Conservation (phyloP, 2,329 filamentous ascomycete genomes). For the Aspergillus luchuensis region DNA sequence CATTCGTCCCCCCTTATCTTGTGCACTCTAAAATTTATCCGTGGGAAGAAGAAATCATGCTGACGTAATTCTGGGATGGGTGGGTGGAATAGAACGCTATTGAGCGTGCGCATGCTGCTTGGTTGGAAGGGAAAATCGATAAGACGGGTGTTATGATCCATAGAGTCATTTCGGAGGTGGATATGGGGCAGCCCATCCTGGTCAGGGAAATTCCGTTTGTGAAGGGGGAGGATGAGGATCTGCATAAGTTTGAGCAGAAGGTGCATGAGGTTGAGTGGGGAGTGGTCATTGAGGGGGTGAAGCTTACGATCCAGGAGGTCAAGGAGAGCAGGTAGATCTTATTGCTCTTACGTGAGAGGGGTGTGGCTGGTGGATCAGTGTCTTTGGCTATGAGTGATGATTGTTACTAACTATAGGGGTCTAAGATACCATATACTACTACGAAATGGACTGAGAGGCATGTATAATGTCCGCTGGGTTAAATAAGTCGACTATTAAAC, state of each 20-base stretch:
- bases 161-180: slow-evolving; percentile 78
- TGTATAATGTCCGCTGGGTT: background rate
- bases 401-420: background rate
- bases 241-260: slow-evolving; percentile 68
- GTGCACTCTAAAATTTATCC: background rate
- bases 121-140: slow-evolving; percentile 66
- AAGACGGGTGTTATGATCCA: slow-evolving; percentile 86
- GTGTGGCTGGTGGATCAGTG: background rate
- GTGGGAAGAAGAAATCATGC: background rate
- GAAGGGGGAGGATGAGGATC: slow-evolving; percentile 60
- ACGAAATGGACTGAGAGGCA: background rate
- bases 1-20: background rate
- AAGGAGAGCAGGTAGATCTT: slow-evolving; percentile 23
- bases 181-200: slow-evolving; percentile 74
- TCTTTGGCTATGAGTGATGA: background rate
- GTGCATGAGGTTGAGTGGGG: slow-evolving; percentile 78
- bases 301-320: slow-evolving; percentile 38
- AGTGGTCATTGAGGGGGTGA: slow-evolving; percentile 73
- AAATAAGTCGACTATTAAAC: background rate
- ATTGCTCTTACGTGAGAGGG: background rate
- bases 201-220: slow-evolving; percentile 67
- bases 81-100: slow-evolving; percentile 60
- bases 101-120: slow-evolving; percentile 73
- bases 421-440: slow-evolving; percentile 1
- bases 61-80: slow-evolving; percentile 2